A percentile compares a stretch with the other conserved stretches of the same genome.
These are phyloP conservation scores for Chlorophyllum brunneum DNA, from an alignment of 768 basidiomycete species.

Conservation along the genomic window DNA sequence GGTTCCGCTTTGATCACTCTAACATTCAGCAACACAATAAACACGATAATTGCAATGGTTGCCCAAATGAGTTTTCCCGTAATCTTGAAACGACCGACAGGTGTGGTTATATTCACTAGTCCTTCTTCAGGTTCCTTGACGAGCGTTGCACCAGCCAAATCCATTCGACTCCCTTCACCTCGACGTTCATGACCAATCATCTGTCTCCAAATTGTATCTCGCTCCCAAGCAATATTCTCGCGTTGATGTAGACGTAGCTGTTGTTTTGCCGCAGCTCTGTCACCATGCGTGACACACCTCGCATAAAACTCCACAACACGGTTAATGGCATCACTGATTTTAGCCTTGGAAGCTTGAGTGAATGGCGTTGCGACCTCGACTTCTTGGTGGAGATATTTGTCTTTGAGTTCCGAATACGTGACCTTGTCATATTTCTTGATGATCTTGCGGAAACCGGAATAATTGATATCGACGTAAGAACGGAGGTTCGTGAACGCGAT, in stretches of 20 bases:
- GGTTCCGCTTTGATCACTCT: conserved; percentile 55
- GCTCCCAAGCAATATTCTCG: conserved; percentile 94
- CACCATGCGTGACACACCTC: conserved; percentile 77
- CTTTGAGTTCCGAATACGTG: conserved; percentile 76
- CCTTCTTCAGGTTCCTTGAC: conserved; percentile 41
- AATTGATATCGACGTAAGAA: conserved; percentile 89
- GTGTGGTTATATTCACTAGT: conserved; percentile 57
- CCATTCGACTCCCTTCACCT: conserved; percentile 41
- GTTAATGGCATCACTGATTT: conserved; percentile 52
- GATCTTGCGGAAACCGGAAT: conserved; percentile 92
- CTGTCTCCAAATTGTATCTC: conserved; percentile 96
- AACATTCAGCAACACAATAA: conserved; percentile 59
- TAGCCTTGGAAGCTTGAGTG: conserved; percentile 54
- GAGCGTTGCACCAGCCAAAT: conserved; percentile 42
- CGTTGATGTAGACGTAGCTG: conserved; percentile 85
- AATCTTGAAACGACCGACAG: conserved; percentile 61
- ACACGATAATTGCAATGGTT: conserved; percentile 50
- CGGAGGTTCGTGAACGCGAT: conserved; percentile 70
- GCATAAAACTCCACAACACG: conserved; percentile 73
- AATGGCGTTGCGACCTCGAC: conserved; percentile 74
- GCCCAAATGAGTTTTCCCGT: conserved; percentile 61
- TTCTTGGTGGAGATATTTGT: conserved; percentile 65
- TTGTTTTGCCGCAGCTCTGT: conserved; percentile 63
- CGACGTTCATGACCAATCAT: conserved; percentile 85
- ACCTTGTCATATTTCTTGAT: conserved; percentile 99